phyloP scores from a whole-genome alignment of 371 early-diverging fungal species.

The Dentiscutata heterogama region DNA sequence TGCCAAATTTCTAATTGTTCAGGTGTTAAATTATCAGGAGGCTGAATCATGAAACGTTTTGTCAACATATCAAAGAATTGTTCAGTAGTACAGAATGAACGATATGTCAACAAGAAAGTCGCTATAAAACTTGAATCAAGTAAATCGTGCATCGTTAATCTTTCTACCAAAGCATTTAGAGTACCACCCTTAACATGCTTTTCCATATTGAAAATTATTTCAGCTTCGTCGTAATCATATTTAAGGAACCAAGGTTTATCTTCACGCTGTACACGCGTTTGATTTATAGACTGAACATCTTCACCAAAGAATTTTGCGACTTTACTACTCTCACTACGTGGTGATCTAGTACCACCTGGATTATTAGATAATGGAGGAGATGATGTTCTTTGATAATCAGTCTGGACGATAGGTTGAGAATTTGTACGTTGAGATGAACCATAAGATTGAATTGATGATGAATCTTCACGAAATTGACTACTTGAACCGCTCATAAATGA shows the following conservation, averaged over 20 bases:
- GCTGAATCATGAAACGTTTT: constrained; percentile 74
- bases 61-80: constrained; percentile 80
- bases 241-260: constrained; percentile 68
- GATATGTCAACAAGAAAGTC: constrained; percentile 92
- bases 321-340: constrained; percentile 49
- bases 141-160: constrained; percentile 88
- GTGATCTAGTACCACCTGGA: background rate
- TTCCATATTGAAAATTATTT: constrained; percentile 86
- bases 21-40: constrained; percentile 73
- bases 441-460: background rate
- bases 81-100: constrained; percentile 82
- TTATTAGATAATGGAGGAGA: background rate
- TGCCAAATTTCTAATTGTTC: constrained; percentile 83
- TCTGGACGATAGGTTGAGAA: background rate
- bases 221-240: constrained; percentile 76
- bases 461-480: background rate
- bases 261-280: constrained; percentile 35
- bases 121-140: constrained; percentile 80
- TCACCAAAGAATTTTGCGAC: constrained; percentile 59
- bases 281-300: constrained; percentile 54
- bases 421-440: background rate
- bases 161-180: constrained; percentile 82
- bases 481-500: background rate
- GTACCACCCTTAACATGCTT: constrained; percentile 90
- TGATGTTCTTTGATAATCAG: constrained; percentile 5